Base-by-base conservation (phyloP, 495 filamentous ascomycete genomes). In the Penicillium simplicissimum region DNA sequence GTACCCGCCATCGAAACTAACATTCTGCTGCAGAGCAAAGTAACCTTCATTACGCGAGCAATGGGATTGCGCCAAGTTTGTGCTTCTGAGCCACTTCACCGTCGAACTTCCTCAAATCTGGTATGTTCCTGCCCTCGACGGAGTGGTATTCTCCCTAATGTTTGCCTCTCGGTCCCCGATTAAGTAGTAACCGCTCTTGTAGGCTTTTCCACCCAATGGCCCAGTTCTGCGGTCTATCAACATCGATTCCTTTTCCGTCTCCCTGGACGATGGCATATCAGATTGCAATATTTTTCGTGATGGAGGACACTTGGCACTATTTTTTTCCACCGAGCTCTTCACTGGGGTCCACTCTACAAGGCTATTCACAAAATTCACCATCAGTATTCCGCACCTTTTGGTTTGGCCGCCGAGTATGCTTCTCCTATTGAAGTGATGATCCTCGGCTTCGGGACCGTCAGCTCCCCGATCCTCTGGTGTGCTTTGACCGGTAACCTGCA, bases 251-350 rank as follows among this genome's bases (percentile, higher is more conserved):
- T 8, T 98, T 98, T 82, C 95, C 95, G 9, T 76, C 85, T 9
- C 59, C 90, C 64, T 87, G 84, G 72, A 96, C 86, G 56, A 98
- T 98, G 83, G 90, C 89, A 52, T 88, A 89, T 67, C 95, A 98
- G 60, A 96, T 98, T 59, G 84, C 88, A 36, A 81, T 97, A 68
- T 97, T 98, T 83, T 98, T 98, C 75, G 84, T 98, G 43, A 72
- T 97, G 68, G 95, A 98, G 74, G 95, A 98, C 76, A 83, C 96
- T 52, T 98, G 96, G 96, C 95, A 98, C 74, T 98, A 98, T 81
- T 98, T 94, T 94, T 86, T 87, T 85, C 52, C 95, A 98, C 78
- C 92, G 95, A 61, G 89, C 89, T 28, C 84, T 98, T 67, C 95
- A 98, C 83, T 97, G 93, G 87, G 93, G 92, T 7, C 90, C 90